Evolutionary conservation across 768 basidiomycete genomes (phyloP).

Genomic region (Mycena alexandri): DNA sequence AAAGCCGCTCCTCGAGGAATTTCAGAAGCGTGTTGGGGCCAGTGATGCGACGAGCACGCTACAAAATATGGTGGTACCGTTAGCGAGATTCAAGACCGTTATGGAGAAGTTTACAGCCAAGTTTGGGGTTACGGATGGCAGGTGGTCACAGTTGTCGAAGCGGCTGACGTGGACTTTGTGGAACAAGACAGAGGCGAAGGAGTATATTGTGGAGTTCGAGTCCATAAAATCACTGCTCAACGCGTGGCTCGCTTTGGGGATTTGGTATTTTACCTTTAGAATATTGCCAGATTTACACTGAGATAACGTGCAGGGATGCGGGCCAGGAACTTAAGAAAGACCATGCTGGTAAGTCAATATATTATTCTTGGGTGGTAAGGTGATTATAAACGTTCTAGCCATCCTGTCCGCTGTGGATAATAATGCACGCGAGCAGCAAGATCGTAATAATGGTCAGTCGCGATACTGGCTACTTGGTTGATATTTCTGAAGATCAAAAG

Average conservation of each 20-base stretch:
- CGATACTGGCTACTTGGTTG: too few relatives aligned
- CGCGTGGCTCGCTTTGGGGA: background rate
- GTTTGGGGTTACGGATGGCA: background rate
- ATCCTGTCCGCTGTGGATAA: too few relatives aligned
- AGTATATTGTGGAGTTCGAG: slow-evolving; percentile 7
- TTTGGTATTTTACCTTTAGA: too few relatives aligned
- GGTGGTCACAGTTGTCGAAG: background rate
- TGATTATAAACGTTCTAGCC: too few relatives aligned
- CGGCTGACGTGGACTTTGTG: slow-evolving; percentile 5
- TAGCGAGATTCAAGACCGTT: background rate
- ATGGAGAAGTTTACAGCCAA: background rate
- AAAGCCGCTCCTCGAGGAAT: background rate
- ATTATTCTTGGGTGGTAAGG: too few relatives aligned
- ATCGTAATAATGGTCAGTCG: too few relatives aligned
- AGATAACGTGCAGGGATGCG: too few relatives aligned
- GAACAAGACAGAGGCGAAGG: slow-evolving; percentile 1
- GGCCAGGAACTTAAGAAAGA: too few relatives aligned
- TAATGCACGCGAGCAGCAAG: too few relatives aligned
- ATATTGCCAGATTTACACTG: too few relatives aligned
- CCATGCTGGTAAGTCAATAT: too few relatives aligned
- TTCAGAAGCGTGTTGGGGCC: background rate
- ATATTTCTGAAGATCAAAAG: too few relatives aligned
- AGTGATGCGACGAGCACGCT: background rate
- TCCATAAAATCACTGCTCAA: slow-evolving; percentile 1
- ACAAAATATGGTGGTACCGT: background rate